Evolutionary conservation across 2,329 filamentous ascomycete genomes (phyloP).

Genomic region (Teratosphaeria nubilosa): DNA sequence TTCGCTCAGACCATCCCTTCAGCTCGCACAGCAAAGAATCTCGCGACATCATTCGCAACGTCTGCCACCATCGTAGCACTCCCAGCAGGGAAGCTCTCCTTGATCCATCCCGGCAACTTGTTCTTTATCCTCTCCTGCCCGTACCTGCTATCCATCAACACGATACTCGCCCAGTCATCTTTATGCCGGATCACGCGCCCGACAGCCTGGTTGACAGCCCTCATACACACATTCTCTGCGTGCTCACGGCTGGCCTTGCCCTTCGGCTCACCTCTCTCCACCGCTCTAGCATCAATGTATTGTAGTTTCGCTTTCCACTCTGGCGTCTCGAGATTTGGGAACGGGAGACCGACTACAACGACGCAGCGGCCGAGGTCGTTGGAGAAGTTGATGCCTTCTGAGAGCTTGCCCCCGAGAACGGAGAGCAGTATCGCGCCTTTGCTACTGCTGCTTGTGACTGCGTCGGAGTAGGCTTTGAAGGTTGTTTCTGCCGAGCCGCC

Average conservation of each 20-base stretch:
- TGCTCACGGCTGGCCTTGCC: constrained; percentile 58
- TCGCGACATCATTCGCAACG: constrained; percentile 18
- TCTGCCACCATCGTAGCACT: constrained; percentile 28
- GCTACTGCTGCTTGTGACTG: constrained; percentile 37
- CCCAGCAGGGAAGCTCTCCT: constrained; percentile 47
- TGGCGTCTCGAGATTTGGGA: constrained; percentile 77
- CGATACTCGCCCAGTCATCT: constrained; percentile 80
- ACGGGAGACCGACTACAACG: constrained; percentile 83
- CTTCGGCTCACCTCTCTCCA: constrained; percentile 24
- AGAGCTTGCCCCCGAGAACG: constrained; percentile 88
- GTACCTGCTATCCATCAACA: constrained; percentile 76
- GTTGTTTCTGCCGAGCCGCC: constrained; percentile 54
- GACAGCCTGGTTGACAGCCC: constrained; percentile 93
- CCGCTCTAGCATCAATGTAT: constrained; percentile 61
- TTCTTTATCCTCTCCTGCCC: constrained; percentile 58
- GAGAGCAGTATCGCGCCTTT: constrained; percentile 74
- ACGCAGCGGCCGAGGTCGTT: constrained; percentile 83
- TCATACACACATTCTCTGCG: constrained; percentile 93
- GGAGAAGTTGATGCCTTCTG: constrained; percentile 96
- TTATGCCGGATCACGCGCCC: constrained; percentile 82
- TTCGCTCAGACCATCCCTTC: not conserved
- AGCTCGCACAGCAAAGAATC: constrained; percentile 4
- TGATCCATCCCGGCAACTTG: constrained; percentile 88
- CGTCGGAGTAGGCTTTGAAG: constrained; percentile 60
- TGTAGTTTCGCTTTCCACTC: constrained; percentile 90